Base-by-base conservation (phyloP, 2,329 filamentous ascomycete species). In the Beauveria caledonica region DNA sequence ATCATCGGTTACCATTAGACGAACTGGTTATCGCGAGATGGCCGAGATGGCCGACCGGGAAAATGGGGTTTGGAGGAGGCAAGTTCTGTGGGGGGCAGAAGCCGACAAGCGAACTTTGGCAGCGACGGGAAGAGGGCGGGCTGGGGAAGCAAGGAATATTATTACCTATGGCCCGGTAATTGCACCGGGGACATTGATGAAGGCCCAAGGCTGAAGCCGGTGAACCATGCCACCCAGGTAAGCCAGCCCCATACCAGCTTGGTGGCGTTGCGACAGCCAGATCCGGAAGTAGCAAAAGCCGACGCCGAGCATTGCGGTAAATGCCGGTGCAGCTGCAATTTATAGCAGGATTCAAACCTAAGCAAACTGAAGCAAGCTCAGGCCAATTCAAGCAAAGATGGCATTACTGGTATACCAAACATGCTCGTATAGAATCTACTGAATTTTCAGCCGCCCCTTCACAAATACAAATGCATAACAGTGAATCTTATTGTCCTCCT, bases 31-130 rank as follows among this genome's bases (percentile, higher is more conserved):
- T 55, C 50, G 36, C 58, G 45, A 60, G 61, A 46, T 40, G 57
- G 45, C 57, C 49, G 61, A 54, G 51, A 63, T 53, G 54, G 59
- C 52, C 27, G 46, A 36, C 33, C 33, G 33, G 33, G 53, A 53
- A 53, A 39, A 17, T 52, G 57, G 57, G 57, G 49, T 60, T 60
- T 60, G 57, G 49, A 60, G 39, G 49, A 60, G 49, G 57, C 57
- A 60, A 60, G 57, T 49, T 60, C 49, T 53, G 57, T 60, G 57
- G 57, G 57, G 57, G 57, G 57, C 57, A 60, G 53, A 60, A 60
- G 57, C 57, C 57, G 57, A 59, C 48, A 17, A 19, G 44, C 17
- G 33, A 27, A 15, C 17, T 58, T 50, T 50, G 29, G 55, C 11
- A 15, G 33, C 11, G 45, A 10, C 1, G 10, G 29, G 19, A 39